phyloP scores from a whole-genome alignment of 1,139 yeast genomes.

The Meyerozyma smithsonii region DNA sequence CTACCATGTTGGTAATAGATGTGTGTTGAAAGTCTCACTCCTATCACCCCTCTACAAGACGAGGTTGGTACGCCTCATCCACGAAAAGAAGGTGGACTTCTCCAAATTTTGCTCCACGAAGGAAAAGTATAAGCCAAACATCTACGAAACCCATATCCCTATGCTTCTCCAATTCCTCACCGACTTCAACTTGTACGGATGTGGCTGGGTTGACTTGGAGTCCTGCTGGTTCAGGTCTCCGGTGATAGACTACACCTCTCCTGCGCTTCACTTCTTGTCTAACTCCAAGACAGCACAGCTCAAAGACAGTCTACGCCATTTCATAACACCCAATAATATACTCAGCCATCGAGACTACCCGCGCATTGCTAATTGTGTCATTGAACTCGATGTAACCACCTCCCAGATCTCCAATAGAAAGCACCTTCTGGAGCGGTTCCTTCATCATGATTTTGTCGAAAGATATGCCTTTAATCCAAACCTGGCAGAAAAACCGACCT shows the following conservation, averaged over 20 bases:
- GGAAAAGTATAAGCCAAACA: slow-evolving; percentile 7
- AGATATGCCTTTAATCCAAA: slow-evolving; percentile 7
- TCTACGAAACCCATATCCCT: slow-evolving; percentile 79
- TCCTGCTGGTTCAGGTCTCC: slow-evolving; percentile 38
- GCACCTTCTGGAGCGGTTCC: slow-evolving; percentile 36
- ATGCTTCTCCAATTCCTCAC: slow-evolving; percentile 69
- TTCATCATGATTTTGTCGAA: slow-evolving; percentile 50
- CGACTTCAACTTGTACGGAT: slow-evolving; percentile 81
- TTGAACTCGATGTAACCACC: slow-evolving; percentile 69
- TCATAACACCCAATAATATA: slow-evolving; percentile 22
- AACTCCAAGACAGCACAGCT: slow-evolving; percentile 7
- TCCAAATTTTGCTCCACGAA: slow-evolving; percentile 5
- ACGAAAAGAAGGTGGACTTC: slow-evolving; percentile 41
- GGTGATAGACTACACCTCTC: slow-evolving; percentile 15
- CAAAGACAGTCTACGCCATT: slow-evolving; percentile 14
- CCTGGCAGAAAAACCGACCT: slow-evolving; percentile 20
- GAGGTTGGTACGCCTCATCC: slow-evolving; percentile 56
- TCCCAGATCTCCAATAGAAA: slow-evolving; percentile 53
- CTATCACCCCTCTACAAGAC: slow-evolving; percentile 58
- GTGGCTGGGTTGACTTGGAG: slow-evolving; percentile 61
- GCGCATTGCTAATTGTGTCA: slow-evolving; percentile 54
- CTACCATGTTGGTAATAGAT: slow-evolving; percentile 57
- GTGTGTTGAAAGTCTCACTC: slow-evolving; percentile 64
- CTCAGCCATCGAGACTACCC: slow-evolving; percentile 24
- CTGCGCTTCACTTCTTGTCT: neutral